A percentile compares a stretch with the other conserved stretches of the same genome.
Conservation (phyloP, 1,284 basidiomycete species). For the Fomitopsis betulina region DNA sequence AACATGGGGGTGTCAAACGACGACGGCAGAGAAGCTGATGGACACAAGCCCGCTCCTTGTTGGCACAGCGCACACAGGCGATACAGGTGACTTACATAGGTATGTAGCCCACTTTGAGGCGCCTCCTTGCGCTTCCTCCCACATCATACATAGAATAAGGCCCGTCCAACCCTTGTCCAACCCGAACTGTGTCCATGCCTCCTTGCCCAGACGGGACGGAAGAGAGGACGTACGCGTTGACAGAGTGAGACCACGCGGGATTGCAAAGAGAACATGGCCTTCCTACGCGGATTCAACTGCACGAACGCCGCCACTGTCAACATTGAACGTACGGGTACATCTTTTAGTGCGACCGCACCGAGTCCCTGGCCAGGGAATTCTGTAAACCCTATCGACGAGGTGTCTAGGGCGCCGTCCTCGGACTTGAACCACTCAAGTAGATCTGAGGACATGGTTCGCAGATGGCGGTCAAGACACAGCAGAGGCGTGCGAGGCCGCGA, state of each 20-base stretch:
- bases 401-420: constrained; percentile 4
- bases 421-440: constrained; percentile 6
- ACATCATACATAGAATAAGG: constrained; percentile 93
- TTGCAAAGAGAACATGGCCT: constrained; percentile 74
- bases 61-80: background rate
- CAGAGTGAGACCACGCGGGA: constrained; percentile 77
- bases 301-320: background rate
- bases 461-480: background rate
- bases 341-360: constrained; percentile 65
- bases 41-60: constrained; percentile 5
- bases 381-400: constrained; percentile 32
- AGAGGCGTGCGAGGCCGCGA: background rate
- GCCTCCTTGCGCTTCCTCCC: constrained; percentile 66
- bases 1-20: constrained; percentile 94
- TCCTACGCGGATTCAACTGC: constrained; percentile 38
- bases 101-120: constrained; percentile 68
- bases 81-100: constrained; percentile 43
- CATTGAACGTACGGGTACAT: constrained; percentile 55
- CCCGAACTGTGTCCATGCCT: constrained; percentile 55
- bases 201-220: constrained; percentile 48
- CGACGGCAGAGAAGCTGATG: constrained; percentile 59
- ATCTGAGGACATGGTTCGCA: background rate
- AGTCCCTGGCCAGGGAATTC: constrained; percentile 58
- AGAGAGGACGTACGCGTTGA: constrained; percentile 76
- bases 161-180: constrained; percentile 80